A percentile compares a stretch with the other conserved stretches of the same genome.
Evolutionary conservation across 2,329 filamentous ascomycete species (phyloP).

Genomic region (Apiospora arundinis): DNA sequence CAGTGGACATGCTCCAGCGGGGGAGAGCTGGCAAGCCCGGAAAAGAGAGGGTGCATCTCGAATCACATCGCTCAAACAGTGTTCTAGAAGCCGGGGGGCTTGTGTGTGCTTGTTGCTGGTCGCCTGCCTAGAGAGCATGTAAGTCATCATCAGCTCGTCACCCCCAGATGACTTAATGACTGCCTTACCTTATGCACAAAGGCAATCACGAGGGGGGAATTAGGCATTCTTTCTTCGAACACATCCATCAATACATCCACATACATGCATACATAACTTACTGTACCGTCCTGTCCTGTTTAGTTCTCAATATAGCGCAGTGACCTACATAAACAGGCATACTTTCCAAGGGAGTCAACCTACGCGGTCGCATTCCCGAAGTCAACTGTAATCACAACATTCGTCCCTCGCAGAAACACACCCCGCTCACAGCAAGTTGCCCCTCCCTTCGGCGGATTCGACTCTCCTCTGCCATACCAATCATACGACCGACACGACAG

Average conservation of each 20-base stretch:
- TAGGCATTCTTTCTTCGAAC: background rate
- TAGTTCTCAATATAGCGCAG: background rate
- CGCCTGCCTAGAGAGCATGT: slow-evolving; percentile 4
- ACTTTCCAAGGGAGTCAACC: background rate
- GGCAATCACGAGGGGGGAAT: slow-evolving; percentile 1
- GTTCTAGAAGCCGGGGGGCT: slow-evolving; percentile 4
- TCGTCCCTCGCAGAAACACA: background rate
- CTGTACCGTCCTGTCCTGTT: background rate
- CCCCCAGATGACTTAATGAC: slow-evolving; percentile 4
- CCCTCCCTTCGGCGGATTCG: background rate
- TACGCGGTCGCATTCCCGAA: slow-evolving; percentile 1
- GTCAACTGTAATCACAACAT: background rate
- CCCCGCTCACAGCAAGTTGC: slow-evolving; percentile 4
- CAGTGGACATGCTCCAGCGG: slow-evolving; percentile 12
- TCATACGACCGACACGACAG: slow-evolving; percentile 11
- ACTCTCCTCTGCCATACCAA: background rate
- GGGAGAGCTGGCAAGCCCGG: background rate
- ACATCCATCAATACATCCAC: background rate
- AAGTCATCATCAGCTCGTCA: slow-evolving; percentile 19
- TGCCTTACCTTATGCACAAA: slow-evolving; percentile 8
- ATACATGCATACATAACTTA: background rate
- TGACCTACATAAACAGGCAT: background rate
- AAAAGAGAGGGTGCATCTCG: background rate
- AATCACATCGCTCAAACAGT: background rate
- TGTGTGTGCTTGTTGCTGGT: background rate